Percentiles rank a stretch among this genome's conserved stretches.
phyloP scores from a whole-genome alignment of 768 basidiomycete species.

The Infundibulicybe gibba region DNA sequence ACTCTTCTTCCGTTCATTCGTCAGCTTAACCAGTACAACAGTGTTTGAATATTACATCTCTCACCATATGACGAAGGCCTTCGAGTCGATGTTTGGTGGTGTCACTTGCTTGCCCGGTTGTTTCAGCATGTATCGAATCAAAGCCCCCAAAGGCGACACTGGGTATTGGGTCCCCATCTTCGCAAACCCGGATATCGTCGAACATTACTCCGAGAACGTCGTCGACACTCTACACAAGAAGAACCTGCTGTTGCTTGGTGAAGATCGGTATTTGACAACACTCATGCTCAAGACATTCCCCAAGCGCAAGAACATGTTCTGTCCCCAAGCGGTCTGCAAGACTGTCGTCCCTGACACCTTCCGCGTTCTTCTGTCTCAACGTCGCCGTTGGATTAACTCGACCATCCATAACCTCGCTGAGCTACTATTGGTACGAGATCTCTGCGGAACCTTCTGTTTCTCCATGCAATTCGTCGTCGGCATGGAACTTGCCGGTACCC shows the following conservation, averaged over 20 bases:
- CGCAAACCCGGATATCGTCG: constrained; percentile 97
- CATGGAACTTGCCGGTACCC: constrained; percentile 96
- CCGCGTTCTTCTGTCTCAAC: constrained; percentile 88
- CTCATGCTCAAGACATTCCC: constrained; percentile 99
- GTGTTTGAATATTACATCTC: constrained; percentile 99
- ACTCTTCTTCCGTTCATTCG: background rate
- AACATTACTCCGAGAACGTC: constrained; percentile 99
- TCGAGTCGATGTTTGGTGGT: constrained; percentile 99
- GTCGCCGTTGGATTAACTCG: constrained; percentile 99
- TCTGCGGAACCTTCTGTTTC: constrained; percentile 99
- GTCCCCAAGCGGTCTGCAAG: constrained; percentile 98
- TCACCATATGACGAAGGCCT: constrained; percentile 98
- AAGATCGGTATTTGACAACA: constrained; percentile 98
- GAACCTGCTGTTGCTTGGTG: constrained; percentile 93
- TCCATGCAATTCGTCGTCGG: constrained; percentile 99
- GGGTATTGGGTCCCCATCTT: constrained; percentile 99
- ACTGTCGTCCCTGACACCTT: constrained; percentile 98
- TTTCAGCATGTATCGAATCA: constrained; percentile 99
- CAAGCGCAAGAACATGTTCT: constrained; percentile 98
- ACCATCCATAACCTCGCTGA: constrained; percentile 98
- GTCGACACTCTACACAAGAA: constrained; percentile 99
- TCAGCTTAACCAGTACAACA: constrained; percentile 25
- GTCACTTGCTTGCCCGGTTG: constrained; percentile 99
- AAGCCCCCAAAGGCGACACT: constrained; percentile 93
- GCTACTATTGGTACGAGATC: constrained; percentile 88